phyloP scores from a whole-genome alignment of 495 filamentous ascomycete species.

The Aspergillus indologenus region DNA sequence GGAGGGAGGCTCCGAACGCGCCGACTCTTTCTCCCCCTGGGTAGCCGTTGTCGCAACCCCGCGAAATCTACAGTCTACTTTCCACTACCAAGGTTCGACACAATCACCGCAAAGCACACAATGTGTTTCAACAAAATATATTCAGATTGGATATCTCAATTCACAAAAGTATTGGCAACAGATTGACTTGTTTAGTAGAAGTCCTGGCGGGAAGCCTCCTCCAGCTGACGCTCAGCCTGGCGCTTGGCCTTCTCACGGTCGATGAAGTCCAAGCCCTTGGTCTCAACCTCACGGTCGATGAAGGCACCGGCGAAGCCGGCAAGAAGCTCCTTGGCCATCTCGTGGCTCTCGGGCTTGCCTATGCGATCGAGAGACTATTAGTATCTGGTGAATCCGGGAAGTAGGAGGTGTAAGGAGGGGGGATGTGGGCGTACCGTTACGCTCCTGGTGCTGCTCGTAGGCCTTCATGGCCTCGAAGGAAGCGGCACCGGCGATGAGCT shows the following conservation, averaged over 20 bases:
- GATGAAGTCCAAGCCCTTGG: constrained; percentile 65
- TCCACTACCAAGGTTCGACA: too few species aligned
- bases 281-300: constrained; percentile 70
- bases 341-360: constrained; percentile 63
- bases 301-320: constrained; percentile 67
- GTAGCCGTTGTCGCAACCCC: too few species aligned
- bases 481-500: constrained; percentile 66
- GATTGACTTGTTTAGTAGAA: not conserved
- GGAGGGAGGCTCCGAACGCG: too few species aligned
- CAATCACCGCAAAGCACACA: not conserved
- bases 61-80: too few species aligned
- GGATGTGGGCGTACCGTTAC: constrained; percentile 49
- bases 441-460: constrained; percentile 63
- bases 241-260: constrained; percentile 67
- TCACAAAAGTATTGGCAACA: not conserved
- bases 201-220: constrained; percentile 46
- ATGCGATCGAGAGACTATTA: not conserved
- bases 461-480: constrained; percentile 71
- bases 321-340: constrained; percentile 67
- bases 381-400: not conserved
- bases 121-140: not conserved
- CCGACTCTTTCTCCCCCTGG: too few species aligned
- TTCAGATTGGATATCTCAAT: not conserved
- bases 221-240: constrained; percentile 56
- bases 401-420: not conserved